Base-by-base conservation (phyloP, 176 grass and related monocot species). In the Cenchrus purpureus region DNA sequence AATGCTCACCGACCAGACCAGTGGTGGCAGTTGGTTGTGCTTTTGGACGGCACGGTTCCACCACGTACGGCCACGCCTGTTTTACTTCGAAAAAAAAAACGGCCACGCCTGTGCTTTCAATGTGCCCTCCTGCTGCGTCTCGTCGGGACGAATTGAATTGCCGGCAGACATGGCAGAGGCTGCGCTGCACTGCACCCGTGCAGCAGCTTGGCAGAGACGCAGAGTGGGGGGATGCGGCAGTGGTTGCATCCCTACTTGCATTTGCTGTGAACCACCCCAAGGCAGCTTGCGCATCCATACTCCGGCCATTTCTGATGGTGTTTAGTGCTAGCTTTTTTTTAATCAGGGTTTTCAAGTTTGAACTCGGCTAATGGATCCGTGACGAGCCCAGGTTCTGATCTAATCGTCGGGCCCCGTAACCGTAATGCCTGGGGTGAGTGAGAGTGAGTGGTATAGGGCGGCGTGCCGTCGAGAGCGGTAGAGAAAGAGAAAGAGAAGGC, bases 381-480 rank as follows among this genome's bases (percentile, higher is more conserved):
- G 77, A 13, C 10, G 46, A 20, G 9, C 49, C 11, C 1, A 0
- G 48, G 2, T 0, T 0, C 13, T 56, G 57, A 45, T 71, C 67
- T n/a, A 66, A 75, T 58, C 80, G 16, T 87, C 22, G 78, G 86
- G 79, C 28, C 6, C 22, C 62, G 85, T 60, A 51, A 13, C 61
- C 17, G 25, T 2, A 72, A 25, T 25, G 68, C 44, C 43, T n/a
- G 57, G 3, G 25, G 25, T 25, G 25, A 25, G 25, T 25, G 17
- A 8, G 22, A 22, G 22, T 31, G 37, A 25, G n/a, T 8, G 43
- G n/a, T 15, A 14, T 87, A 22, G 81, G 58, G 49, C 66, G 25
- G 66, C 80, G 86, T 65, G 31, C 16, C 10, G 19, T 10, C 12
- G 68, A 11, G 19, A 14, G 54, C 12, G 77, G 16, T 13, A 52